phyloP scores from a whole-genome alignment of 2,329 filamentous ascomycete genomes.

The Periconia sp. region DNA sequence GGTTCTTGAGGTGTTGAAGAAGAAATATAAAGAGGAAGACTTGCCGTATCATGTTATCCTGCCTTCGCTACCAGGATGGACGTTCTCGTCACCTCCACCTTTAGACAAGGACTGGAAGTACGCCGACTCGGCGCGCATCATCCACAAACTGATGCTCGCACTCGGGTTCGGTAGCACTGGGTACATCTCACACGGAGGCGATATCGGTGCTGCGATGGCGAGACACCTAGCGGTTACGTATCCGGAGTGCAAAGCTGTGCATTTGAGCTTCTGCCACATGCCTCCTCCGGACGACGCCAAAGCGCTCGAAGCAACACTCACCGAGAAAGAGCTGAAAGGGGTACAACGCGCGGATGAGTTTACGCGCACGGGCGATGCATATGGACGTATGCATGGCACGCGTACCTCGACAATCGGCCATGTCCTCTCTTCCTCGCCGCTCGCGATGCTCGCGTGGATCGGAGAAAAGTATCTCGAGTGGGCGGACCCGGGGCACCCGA shows the following conservation, averaged over 20 bases:
- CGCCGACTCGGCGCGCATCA: constrained; percentile 45
- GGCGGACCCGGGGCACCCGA: constrained; percentile 46
- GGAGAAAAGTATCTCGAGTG: constrained; percentile 61
- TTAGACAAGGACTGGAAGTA: constrained; percentile 47
- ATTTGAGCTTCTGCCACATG: constrained; percentile 34
- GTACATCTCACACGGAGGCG: constrained; percentile 61
- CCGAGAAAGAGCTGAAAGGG: constrained; percentile 41
- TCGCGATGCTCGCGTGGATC: constrained; percentile 61
- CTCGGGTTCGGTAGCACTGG: constrained; percentile 53
- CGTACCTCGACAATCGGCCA: constrained; percentile 60
- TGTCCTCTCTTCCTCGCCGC: constrained; percentile 54
- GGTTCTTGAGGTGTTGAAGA: constrained; percentile 49
- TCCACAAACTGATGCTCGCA: constrained; percentile 55
- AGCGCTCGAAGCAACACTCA: constrained; percentile 22
- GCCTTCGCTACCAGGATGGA: constrained; percentile 59
- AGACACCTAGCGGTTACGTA: constrained; percentile 47
- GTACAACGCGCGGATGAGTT: constrained; percentile 46
- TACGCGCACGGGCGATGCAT: constrained; percentile 48
- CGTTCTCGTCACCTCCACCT: constrained; percentile 53
- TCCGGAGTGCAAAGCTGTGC: constrained; percentile 51
- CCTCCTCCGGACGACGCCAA: constrained; percentile 17
- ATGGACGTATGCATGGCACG: constrained; percentile 56
- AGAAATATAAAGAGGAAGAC: constrained; percentile 52
- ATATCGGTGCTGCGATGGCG: constrained; percentile 53
- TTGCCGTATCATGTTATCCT: constrained; percentile 61